phyloP scores from a whole-genome alignment of 441 rosid species.

The Mallotus repandus region DNA sequence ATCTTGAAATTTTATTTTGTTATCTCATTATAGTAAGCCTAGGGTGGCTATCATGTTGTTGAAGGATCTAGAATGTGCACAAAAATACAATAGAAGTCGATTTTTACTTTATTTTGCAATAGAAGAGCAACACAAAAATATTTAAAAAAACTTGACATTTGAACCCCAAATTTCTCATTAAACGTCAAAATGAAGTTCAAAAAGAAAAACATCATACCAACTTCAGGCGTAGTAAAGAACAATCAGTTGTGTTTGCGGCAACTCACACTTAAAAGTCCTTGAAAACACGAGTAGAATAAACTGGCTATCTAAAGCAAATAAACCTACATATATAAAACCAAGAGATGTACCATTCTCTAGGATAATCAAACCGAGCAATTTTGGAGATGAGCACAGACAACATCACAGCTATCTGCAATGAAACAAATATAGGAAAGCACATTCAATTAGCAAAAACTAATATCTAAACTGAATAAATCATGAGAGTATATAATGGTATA shows the following conservation, averaged over 20 bases:
- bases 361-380: slow-evolving; percentile 97
- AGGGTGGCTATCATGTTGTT: neutral
- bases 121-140: neutral
- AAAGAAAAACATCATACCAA: neutral
- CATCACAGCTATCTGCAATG: slow-evolving; percentile 73
- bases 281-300: slow-evolving; percentile 2
- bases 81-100: neutral
- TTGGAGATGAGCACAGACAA: slow-evolving; percentile 91
- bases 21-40: neutral
- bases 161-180: neutral
- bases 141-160: neutral
- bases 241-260: neutral
- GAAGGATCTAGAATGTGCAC: neutral
- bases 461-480: neutral
- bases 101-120: neutral
- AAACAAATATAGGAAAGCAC: slow-evolving; percentile 20
- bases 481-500: neutral
- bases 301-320: neutral
- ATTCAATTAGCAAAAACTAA: slow-evolving; percentile 16
- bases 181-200: neutral
- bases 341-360: slow-evolving; percentile 69
- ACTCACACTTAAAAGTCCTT: neutral
- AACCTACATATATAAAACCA: slow-evolving; percentile 9
- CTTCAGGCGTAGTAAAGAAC: neutral
- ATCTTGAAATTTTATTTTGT: too few species aligned